Conservation (phyloP, 192 early-diverging fungal genomes). For the Gigaspora rosea region DNA sequence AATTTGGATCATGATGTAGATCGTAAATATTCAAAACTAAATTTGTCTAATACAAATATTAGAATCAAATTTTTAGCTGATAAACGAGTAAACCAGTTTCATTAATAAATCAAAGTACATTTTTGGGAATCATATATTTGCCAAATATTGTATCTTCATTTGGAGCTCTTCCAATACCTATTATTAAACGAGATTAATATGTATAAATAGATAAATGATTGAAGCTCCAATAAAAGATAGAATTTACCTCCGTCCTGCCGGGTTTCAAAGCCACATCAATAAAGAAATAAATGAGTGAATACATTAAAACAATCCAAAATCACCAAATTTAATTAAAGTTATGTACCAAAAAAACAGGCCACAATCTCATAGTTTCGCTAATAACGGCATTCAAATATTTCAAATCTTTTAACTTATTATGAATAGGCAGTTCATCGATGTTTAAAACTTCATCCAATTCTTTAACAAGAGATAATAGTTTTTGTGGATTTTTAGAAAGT, state of each 20-base stretch:
- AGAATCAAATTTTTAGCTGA: not conserved
- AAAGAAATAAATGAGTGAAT: not conserved
- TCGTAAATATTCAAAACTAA: slow-evolving; percentile 1
- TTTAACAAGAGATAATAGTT: slow-evolving; percentile 27
- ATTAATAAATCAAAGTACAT: not conserved
- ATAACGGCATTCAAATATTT: slow-evolving; percentile 59
- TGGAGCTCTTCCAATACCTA: not conserved
- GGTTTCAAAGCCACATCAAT: not conserved
- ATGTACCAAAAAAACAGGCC: slow-evolving; percentile 42
- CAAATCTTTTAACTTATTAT: slow-evolving; percentile 54
- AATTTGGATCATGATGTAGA: slow-evolving; percentile 1
- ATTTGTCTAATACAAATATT: slow-evolving; percentile 11
- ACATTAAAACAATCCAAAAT: no score
- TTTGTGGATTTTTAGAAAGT: slow-evolving; percentile 34
- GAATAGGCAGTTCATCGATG: slow-evolving; percentile 37
- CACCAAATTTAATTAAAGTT: not conserved
- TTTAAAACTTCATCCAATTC: slow-evolving; percentile 35
- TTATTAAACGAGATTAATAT: not conserved
- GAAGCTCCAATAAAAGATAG: not conserved
- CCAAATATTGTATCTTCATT: not conserved
- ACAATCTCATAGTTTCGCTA: slow-evolving; percentile 57
- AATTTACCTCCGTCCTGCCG: slow-evolving; percentile 7
- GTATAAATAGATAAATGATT: no score
- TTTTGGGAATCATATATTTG: slow-evolving; percentile 24
- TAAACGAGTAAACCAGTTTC: not conserved